These are phyloP conservation scores for Arachis hypogaea DNA, from an alignment of 306 rosid genomes.

Conservation along the genomic window DNA sequence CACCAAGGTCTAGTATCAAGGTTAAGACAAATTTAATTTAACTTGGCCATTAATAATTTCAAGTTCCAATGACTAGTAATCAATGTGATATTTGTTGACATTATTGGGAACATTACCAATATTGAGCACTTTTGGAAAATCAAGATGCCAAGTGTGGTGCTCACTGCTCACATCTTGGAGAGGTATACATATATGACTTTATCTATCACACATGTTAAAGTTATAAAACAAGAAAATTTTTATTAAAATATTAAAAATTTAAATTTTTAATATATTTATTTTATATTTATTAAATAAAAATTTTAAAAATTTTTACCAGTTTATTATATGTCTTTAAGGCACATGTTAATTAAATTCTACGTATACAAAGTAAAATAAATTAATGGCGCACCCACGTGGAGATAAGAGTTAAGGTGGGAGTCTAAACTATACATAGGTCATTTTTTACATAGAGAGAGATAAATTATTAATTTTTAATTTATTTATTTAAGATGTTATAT, in stretches of 20 bases:
- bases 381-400: constrained; percentile 45
- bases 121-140: constrained; percentile 35
- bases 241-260: no score
- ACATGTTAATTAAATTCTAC: no score
- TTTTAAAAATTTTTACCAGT: no score
- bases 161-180: neutral
- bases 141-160: constrained; percentile 32
- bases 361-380: neutral
- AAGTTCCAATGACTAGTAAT: constrained; percentile 14
- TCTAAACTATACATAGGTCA: neutral
- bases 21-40: constrained; percentile 18
- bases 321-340: no score
- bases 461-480: no score
- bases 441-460: no score
- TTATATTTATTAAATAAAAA: no score
- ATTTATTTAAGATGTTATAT: no score
- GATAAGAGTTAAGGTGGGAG: constrained; percentile 5
- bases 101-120: constrained; percentile 37
- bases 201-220: no score
- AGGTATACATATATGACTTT: neutral
- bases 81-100: constrained; percentile 39
- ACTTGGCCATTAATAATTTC: constrained; percentile 28
- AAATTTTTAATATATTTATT: no score
- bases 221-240: no score
- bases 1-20: constrained; percentile 16